Base-by-base conservation (phyloP, 306 rosid species). In the Styphnolobium japonicum region DNA sequence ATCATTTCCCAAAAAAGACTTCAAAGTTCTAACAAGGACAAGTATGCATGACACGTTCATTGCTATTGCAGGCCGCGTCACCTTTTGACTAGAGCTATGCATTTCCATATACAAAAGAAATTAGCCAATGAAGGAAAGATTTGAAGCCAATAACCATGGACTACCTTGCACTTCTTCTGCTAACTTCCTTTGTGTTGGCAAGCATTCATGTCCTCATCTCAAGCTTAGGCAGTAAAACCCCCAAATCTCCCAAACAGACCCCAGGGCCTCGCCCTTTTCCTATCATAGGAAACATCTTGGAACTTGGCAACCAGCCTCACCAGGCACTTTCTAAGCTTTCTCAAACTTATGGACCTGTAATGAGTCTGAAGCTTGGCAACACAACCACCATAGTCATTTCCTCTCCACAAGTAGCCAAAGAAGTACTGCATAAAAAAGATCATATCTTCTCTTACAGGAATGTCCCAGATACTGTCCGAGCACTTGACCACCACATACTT, bases 241-340 rank as follows among this genome's bases (percentile, higher is more conserved):
- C 42, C 9, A 64, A 25, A 55, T 34, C 52, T 23, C 1, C 37
- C 0, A 69, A 19, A 3, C 73, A 73, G 1, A 88, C 90, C 4
- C 88, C 88, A 0, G 93, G 91, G 3, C 93, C 87, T 4, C 46
- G 18, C 21, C 86, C 88, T 2, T 46, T 79, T 0, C 87, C 91
- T 0, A 0, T 89, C 34, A 57, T 81, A 7, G 88, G 91, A 4
- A 89, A 87, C 60, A 82, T 87, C 9, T 36, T 83, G 1, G 79
- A 63, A 16, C 88, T 89, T 21, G 89, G 87, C 1, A 77, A 25
- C 6, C 66, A 63, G 0, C 69, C 82, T 33, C 82, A 56, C 8
- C 10, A 33, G 11, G n/a, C 76, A 56, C 58, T 81, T n/a, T 8
- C 76, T 11, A 18, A 43, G 0, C 81, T 81, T 31, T 67, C 85